These are phyloP conservation scores for Boletus tomentosulus DNA, from an alignment of 768 basidiomycete genomes.

Conservation along the genomic window DNA sequence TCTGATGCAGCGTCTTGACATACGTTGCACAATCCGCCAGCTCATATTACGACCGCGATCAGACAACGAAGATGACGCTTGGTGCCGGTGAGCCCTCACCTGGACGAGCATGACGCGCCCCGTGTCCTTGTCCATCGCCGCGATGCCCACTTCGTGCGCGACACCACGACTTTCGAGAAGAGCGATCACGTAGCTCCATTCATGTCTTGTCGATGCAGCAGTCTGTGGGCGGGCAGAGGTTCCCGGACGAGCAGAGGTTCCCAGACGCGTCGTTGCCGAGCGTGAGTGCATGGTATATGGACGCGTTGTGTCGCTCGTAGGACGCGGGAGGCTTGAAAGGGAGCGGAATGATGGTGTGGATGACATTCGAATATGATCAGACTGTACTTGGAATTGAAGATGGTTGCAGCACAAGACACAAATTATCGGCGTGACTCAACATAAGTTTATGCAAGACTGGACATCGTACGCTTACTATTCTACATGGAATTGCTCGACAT, in stretches of 20 bases:
- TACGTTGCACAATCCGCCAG: constrained; percentile 85
- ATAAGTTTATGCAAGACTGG: not conserved
- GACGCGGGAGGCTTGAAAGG: constrained; percentile 13
- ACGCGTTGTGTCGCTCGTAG: constrained; percentile 27
- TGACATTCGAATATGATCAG: not conserved
- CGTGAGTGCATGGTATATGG: constrained; percentile 58
- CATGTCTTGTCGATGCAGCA: constrained; percentile 52
- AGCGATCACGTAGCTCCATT: constrained; percentile 62
- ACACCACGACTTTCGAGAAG: constrained; percentile 75
- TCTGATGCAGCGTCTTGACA: constrained; percentile 82
- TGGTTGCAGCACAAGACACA: too few relatives aligned
- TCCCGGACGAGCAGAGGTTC: constrained; percentile 34
- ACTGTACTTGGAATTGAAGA: not conserved
- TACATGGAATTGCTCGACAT: constrained; percentile 33
- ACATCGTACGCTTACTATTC: constrained; percentile 25
- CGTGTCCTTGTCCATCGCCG: constrained; percentile 77
- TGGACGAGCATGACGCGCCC: constrained; percentile 76
- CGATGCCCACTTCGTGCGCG: constrained; percentile 82
- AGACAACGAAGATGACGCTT: not conserved
- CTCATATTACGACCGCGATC: constrained; percentile 33
- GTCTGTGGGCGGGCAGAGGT: constrained; percentile 57
- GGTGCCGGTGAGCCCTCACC: constrained; percentile 35
- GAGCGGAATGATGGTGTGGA: constrained; percentile 12
- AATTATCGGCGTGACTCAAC: too few relatives aligned
- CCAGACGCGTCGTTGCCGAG: constrained; percentile 36